Conservation (phyloP, 1,284 basidiomycete genomes). For the Trichosporon sp. region DNA sequence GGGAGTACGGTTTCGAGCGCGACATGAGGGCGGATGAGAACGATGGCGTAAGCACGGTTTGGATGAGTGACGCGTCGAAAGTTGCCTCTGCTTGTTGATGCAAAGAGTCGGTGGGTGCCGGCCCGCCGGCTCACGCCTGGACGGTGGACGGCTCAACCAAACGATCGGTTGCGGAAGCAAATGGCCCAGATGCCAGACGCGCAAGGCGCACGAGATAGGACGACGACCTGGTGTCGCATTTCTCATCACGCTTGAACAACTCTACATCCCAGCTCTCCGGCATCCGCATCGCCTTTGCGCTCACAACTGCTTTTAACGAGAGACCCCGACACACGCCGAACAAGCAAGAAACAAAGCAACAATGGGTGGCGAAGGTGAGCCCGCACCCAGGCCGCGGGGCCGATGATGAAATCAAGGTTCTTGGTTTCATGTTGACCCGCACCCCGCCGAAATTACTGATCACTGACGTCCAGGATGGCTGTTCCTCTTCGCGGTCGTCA, state of each 20-base stretch:
- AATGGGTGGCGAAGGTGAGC: conserved; percentile 55
- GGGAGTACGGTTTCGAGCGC: conserved; percentile 36
- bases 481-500: conserved; percentile 88
- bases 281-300: background rate
- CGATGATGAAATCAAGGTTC: background rate
- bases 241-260: background rate
- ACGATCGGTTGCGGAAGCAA: background rate
- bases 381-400: background rate
- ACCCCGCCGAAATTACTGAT: background rate
- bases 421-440: conserved; percentile 7
- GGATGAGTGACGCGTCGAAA: background rate
- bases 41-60: background rate
- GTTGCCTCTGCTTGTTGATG: background rate
- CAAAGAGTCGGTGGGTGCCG: background rate
- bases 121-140: background rate
- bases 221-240: background rate
- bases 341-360: conserved; percentile 29
- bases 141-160: background rate
- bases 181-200: background rate
- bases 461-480: conserved; percentile 72
- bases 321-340: background rate
- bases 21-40: conserved; percentile 19
- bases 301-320: background rate
- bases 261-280: background rate
- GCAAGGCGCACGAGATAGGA: background rate